Evolutionary conservation across 129 eudicot genomes (phyloP), one percentile per base, ranked within the genome.

Genomic region (Oenanthe sinensis): DNA sequence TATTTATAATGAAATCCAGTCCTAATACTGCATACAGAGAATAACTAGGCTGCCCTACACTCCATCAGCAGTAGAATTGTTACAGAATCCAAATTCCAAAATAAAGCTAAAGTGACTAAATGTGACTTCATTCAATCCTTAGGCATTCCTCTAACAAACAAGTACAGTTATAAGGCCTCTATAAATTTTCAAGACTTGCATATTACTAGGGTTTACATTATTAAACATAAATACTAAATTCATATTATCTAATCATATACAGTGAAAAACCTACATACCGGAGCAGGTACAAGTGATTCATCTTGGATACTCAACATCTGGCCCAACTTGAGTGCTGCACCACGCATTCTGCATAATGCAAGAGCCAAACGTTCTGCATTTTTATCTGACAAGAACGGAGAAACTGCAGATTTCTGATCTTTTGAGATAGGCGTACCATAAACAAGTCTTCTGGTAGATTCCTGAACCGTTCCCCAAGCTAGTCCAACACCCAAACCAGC

Each of bases 401-500:
- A 96, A 79, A 85, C 36, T 3, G 88, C 90, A 79, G 89, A 86
- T 76, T 92, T 89, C 30, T 81, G 86, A 76, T 81, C 90, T 79
- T 87, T 87, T 9, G 82, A 74, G 40, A 76, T 52, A 68, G 89
- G 83, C n/a, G 86, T 80, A 74, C 97, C 97, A 78, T 70, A 96
- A 55, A 89, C 85, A 24, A 95, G 83, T 82, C 99, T 89, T 91
- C 82, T 92, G 43, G 99, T 91, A 76, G 99, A 96, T 82, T 96
- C 99, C 89, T 96, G 95, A 75, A 92, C 45, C 12, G 96, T 89
- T 69, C 99, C 99, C 99, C 99, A 96, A 9, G 95, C 99, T 79
- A 96, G 97, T 84, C 99, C 97, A 77, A 97, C 99, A 76, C 99
- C 99, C 55, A 96, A 86, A 79, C 97, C 96, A 75, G 99, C 99